Percentiles rank a stretch among this genome's conserved stretches.
phyloP scores from a whole-genome alignment of 108 stramenopile species.

The Schizochytrium sp. region DNA sequence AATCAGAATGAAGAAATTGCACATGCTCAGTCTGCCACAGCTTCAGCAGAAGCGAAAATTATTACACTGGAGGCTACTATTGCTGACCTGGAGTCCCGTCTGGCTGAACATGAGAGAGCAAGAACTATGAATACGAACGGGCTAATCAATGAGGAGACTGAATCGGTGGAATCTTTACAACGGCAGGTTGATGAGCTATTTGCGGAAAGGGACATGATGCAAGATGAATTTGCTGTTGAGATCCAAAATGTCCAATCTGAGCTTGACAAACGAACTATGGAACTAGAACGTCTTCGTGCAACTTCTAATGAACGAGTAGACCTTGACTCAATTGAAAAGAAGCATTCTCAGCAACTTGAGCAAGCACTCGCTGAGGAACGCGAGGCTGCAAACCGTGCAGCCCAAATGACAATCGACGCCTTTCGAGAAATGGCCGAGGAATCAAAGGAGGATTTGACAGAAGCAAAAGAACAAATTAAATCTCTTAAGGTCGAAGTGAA shows the following conservation, averaged over 20 bases:
- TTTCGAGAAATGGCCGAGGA: conserved; percentile 32
- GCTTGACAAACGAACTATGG: too few species aligned
- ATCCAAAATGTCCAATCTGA: not conserved
- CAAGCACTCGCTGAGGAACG: not conserved
- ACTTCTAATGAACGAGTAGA: too few species aligned
- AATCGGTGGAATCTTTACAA: not conserved
- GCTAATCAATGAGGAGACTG: not conserved
- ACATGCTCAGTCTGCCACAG: too few species aligned
- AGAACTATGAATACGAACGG: not conserved
- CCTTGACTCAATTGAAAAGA: not conserved
- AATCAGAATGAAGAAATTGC: too few species aligned
- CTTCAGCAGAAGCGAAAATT: not conserved
- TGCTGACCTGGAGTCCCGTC: too few species aligned
- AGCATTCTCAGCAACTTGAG: not conserved
- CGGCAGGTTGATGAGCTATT: not conserved
- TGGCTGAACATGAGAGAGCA: too few species aligned
- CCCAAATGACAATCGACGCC: not conserved
- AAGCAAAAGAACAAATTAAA: not conserved
- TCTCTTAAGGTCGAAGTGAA: not conserved
- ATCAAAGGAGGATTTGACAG: not conserved
- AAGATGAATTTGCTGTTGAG: not conserved
- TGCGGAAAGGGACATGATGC: conserved; percentile 19
- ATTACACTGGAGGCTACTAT: not conserved
- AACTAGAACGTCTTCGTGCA: too few species aligned
- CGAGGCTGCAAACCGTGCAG: not conserved